Conservation (phyloP, 345 rosid genomes). For the Dipteronia sinensis region DNA sequence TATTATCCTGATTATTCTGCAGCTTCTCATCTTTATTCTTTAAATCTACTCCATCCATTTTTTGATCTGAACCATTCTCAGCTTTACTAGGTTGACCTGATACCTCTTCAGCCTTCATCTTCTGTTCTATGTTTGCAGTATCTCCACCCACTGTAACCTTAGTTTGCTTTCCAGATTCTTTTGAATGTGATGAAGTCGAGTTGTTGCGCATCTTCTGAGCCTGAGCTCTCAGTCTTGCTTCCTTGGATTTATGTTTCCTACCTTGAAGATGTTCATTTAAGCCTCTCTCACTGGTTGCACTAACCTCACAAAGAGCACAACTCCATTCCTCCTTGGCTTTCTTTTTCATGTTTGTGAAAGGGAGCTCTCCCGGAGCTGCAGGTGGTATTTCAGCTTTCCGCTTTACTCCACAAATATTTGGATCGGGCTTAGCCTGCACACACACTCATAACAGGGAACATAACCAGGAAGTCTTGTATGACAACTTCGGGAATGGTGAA, state of each 20-base stretch:
- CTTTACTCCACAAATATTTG: slow-evolving; percentile 39
- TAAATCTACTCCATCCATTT: not conserved
- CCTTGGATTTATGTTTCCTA: slow-evolving; percentile 47
- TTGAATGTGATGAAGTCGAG: not conserved
- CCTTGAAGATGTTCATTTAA: slow-evolving; percentile 44
- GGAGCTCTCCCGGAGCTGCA: slow-evolving; percentile 18
- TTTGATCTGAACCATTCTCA: slow-evolving; percentile 22
- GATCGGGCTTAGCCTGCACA: slow-evolving; percentile 57
- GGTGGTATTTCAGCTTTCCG: slow-evolving; percentile 40
- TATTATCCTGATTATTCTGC: not conserved
- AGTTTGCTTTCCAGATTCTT: slow-evolving; percentile 19
- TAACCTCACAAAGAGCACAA: slow-evolving; percentile 53
- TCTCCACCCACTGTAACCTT: not conserved
- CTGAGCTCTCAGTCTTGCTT: slow-evolving; percentile 32
- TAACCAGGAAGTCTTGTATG: slow-evolving; percentile 8
- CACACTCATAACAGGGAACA: slow-evolving; percentile 17
- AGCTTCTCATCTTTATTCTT: slow-evolving; percentile 14
- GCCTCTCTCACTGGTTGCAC: slow-evolving; percentile 39
- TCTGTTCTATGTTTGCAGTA: slow-evolving; percentile 12
- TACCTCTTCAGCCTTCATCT: slow-evolving; percentile 1
- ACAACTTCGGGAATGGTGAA: slow-evolving; percentile 7
- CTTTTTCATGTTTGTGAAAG: slow-evolving; percentile 27
- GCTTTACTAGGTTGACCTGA: slow-evolving; percentile 18
- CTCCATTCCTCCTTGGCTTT: slow-evolving; percentile 44
- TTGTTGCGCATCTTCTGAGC: slow-evolving; percentile 16